Evolutionary conservation across 2,329 filamentous ascomycete species (phyloP).

Genomic region (Orbilia blumenaviensis): DNA sequence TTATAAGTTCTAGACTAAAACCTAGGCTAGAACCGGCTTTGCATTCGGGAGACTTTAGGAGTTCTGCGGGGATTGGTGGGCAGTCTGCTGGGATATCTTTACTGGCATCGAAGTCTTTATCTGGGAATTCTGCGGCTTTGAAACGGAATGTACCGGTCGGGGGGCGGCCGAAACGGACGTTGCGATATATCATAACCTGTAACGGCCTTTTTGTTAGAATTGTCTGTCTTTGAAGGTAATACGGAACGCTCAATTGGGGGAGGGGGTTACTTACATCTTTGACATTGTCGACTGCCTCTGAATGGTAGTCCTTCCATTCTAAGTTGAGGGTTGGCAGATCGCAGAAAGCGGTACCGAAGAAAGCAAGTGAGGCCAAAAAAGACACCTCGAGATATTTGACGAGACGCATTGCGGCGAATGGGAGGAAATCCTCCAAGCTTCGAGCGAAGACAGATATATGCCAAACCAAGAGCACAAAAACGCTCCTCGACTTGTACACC

Average conservation of each 20-base stretch:
- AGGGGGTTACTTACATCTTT: not conserved
- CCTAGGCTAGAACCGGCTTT: not conserved
- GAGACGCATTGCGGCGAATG: not conserved
- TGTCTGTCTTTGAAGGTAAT: not conserved
- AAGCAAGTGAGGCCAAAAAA: not conserved
- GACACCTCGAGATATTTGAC: not conserved
- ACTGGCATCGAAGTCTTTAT: constrained; percentile 57
- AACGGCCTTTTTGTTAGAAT: not conserved
- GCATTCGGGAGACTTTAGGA: not conserved
- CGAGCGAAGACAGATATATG: not conserved
- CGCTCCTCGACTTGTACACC: too few species aligned
- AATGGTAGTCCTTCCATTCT: not conserved
- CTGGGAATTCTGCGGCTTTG: constrained; percentile 60
- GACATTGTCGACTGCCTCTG: not conserved
- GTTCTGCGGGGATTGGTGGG: constrained; percentile 58
- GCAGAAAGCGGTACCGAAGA: not conserved
- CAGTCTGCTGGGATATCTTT: constrained; percentile 58
- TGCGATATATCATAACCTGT: not conserved
- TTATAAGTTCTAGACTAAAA: constrained; percentile 9
- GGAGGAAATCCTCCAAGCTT: not conserved
- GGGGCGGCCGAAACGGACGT: constrained; percentile 61
- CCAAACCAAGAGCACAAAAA: too few species aligned
- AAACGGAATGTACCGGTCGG: constrained; percentile 62
- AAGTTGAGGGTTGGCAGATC: not conserved
- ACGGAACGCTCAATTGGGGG: not conserved